phyloP scores from a whole-genome alignment of 2,329 filamentous ascomycete genomes.

The Metarhizium anisopliae region DNA sequence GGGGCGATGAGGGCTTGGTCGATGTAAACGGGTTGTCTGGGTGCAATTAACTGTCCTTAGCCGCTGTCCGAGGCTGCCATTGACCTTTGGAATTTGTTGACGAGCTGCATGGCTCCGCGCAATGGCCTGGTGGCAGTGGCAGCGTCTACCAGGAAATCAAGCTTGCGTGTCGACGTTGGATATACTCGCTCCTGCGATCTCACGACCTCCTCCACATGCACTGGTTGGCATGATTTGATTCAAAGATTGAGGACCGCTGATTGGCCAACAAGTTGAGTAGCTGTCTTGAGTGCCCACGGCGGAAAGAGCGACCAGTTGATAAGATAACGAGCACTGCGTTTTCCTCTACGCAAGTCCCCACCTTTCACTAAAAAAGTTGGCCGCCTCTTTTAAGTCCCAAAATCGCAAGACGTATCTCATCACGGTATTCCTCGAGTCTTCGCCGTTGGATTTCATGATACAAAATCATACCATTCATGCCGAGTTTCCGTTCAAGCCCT shows the following conservation, averaged over 20 bases:
- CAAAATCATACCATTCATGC: no score
- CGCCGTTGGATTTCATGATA: background rate
- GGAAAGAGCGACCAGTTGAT: background rate
- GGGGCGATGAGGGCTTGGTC: background rate
- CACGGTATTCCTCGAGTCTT: background rate
- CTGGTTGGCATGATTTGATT: background rate
- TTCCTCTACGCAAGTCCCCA: background rate
- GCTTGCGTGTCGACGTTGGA: background rate
- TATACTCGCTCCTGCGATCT: background rate
- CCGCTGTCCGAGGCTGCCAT: conserved; percentile 7
- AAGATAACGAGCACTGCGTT: background rate
- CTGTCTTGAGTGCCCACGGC: background rate
- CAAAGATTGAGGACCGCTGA: background rate
- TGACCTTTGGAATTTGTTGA: background rate
- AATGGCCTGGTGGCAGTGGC: background rate
- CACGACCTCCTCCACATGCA: background rate
- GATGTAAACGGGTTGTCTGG: background rate
- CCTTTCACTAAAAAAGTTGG: background rate
- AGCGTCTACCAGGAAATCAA: background rate
- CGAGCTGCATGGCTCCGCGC: conserved; percentile 4
- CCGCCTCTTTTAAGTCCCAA: background rate
- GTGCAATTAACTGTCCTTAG: conserved; percentile 1
- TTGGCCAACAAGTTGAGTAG: background rate
- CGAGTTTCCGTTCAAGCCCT: background rate
- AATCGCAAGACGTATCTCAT: background rate